phyloP scores from a whole-genome alignment of 305 asterid species.

The Solanum aculeatissimum region DNA sequence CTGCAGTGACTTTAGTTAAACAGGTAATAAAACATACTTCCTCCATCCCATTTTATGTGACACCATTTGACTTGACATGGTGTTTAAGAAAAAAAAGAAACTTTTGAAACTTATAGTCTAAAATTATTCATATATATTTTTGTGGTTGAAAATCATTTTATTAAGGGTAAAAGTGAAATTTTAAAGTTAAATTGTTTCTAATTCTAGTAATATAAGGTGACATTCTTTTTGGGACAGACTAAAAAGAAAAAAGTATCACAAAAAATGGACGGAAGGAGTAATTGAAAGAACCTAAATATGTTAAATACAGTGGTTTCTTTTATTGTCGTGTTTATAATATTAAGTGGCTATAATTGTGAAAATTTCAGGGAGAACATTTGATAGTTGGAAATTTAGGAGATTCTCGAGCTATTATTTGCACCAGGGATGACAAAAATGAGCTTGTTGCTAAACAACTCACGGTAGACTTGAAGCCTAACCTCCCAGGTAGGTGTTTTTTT shows the following conservation, averaged over 20 bases:
- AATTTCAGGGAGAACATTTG: slow-evolving; percentile 62
- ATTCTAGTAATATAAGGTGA: no score
- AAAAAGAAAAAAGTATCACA: no score
- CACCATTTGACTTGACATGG: no score
- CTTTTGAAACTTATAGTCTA: no score
- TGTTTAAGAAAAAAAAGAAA: no score
- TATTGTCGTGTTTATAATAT: not conserved
- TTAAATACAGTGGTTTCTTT: not conserved
- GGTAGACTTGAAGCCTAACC: slow-evolving; percentile 76
- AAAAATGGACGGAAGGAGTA: no score
- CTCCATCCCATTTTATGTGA: no score
- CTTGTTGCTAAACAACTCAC: slow-evolving; percentile 66
- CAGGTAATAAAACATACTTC: slow-evolving; percentile 29
- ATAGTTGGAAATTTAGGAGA: slow-evolving; percentile 78
- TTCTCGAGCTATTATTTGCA: slow-evolving; percentile 81
- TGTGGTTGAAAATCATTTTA: no score
- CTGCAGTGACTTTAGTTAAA: slow-evolving; percentile 61
- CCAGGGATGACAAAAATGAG: slow-evolving; percentile 37
- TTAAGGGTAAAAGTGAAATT: no score
- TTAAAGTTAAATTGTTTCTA: no score
- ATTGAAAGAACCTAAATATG: not conserved
- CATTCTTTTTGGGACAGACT: no score
- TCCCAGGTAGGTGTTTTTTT: slow-evolving; percentile 11
- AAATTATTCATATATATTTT: no score
- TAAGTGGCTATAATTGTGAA: not conserved